Evolutionary conservation across 2,329 filamentous ascomycete genomes (phyloP).

Genomic region (Hortaea werneckii): DNA sequence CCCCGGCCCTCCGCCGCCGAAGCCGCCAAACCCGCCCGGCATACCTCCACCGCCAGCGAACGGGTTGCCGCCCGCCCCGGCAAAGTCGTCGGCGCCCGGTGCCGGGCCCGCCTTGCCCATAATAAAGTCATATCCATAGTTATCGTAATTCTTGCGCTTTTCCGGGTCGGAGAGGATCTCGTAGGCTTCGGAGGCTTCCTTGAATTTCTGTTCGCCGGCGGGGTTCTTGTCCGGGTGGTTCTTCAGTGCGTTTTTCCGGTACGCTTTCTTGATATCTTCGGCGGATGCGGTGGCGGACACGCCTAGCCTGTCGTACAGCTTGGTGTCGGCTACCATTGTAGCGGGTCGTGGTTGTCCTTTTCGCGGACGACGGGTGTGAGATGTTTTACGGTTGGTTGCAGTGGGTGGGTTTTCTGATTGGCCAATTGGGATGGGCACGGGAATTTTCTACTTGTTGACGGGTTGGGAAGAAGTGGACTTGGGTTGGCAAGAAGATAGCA

Average conservation of each 20-base stretch:
- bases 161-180: slow-evolving; percentile 96
- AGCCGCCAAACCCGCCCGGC: slow-evolving; percentile 47
- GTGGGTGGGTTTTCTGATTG: slow-evolving; percentile 21
- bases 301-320: slow-evolving; percentile 80
- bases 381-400: neutral
- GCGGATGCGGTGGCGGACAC: slow-evolving; percentile 71
- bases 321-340: slow-evolving; percentile 86
- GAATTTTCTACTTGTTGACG: neutral
- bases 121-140: slow-evolving; percentile 88
- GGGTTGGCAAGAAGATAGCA: too few species aligned
- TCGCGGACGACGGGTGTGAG: too few species aligned
- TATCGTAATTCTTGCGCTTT: slow-evolving; percentile 91
- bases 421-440: neutral
- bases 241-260: slow-evolving; percentile 70
- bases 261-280: slow-evolving; percentile 96
- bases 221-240: slow-evolving; percentile 98
- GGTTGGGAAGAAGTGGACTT: neutral
- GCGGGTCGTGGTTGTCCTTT: neutral
- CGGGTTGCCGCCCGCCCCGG: slow-evolving; percentile 28
- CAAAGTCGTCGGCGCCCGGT: slow-evolving; percentile 48
- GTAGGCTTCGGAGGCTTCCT: slow-evolving; percentile 94
- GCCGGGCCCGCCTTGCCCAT: slow-evolving; percentile 30
- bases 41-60: slow-evolving; percentile 45
- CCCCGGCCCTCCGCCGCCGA: slow-evolving; percentile 29
- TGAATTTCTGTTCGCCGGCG: slow-evolving; percentile 83